Base-by-base conservation (phyloP, 352 stramenopile species). In the Globisporangium emineosum region DNA sequence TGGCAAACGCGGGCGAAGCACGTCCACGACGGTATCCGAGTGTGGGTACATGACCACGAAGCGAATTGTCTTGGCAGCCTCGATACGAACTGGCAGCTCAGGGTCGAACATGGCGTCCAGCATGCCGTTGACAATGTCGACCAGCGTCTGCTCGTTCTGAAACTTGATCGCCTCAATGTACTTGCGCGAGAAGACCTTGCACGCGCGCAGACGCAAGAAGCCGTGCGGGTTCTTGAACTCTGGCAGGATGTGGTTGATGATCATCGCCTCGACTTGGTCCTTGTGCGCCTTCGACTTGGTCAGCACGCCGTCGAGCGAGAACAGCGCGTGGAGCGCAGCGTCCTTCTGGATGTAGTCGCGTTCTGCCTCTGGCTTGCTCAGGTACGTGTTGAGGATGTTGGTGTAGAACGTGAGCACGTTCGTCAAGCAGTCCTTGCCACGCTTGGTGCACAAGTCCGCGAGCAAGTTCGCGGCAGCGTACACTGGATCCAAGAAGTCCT, bases 331-430 rank as follows among this genome's bases (percentile, higher is more conserved):
- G 19, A 99, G 75, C 21, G 95, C 95, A 21, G 93, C 96, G 67
- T 99, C 97, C 74, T 99, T 99, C 76, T 98, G 90, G 40, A 98
- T 90, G 77, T 97, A 97, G 73, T 98, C 96, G 64, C 89, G 80
- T 64, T 97, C 86, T 45, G 68, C 77, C 56, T 91, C 80, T 13
- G 79, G 69, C 45, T 73, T 64, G 27, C 71, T 62, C 27, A 88
- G 61, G 79, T 99, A 99, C 45, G 85, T 89, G 49, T 86, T 90
- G 10, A 99, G 72, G 62, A 98, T 97, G 67, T 97, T 90, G 59
- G 93, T 97, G 78, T 94, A 94, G 60, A 92, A 94, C 37, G 77
- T 83, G 7, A 99, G 71, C 59, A 99, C 81, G 62, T 93, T 94
- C 47, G 91, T 83, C 50, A 98, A 84, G 40, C 92, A 97, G 77